Evolutionary conservation across 2,329 filamentous ascomycete genomes (phyloP).

Genomic region (Pleoardoris graminearum): DNA sequence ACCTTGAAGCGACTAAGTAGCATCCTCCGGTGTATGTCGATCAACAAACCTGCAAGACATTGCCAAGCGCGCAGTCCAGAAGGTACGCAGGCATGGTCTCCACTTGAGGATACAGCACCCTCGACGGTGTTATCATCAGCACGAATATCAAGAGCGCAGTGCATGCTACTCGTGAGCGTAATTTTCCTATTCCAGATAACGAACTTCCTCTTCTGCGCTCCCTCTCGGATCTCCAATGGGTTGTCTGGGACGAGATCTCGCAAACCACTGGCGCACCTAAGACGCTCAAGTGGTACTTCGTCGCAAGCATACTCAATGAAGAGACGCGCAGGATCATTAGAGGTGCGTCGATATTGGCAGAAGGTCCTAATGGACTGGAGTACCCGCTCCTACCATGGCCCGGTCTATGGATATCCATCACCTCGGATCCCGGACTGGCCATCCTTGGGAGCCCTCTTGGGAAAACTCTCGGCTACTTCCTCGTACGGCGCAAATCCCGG

Average conservation of each 20-base stretch:
- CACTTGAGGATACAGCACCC: neutral
- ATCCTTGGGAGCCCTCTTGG: conserved; percentile 5
- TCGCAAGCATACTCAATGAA: neutral
- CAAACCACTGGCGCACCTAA: neutral
- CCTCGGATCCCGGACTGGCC: neutral
- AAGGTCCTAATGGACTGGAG: neutral
- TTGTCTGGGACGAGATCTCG: neutral
- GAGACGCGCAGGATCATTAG: neutral
- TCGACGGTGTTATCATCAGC: neutral
- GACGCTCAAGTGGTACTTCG: neutral
- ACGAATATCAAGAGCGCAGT: neutral
- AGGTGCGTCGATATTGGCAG: neutral
- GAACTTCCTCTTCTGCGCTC: neutral
- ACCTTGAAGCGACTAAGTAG: neutral
- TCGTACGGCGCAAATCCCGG: neutral
- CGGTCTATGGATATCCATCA: neutral
- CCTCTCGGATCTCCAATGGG: neutral
- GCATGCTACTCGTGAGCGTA: neutral
- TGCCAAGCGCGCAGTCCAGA: no score
- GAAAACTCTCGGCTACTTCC: conserved; percentile 4
- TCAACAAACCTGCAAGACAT: neutral
- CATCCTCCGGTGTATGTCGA: neutral
- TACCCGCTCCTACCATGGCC: neutral
- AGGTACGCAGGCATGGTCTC: neutral
- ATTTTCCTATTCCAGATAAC: neutral